Percentiles rank a stretch among this genome's conserved stretches.
Conservation (phyloP, 768 basidiomycete genomes). For the Leccinum sublutescens region DNA sequence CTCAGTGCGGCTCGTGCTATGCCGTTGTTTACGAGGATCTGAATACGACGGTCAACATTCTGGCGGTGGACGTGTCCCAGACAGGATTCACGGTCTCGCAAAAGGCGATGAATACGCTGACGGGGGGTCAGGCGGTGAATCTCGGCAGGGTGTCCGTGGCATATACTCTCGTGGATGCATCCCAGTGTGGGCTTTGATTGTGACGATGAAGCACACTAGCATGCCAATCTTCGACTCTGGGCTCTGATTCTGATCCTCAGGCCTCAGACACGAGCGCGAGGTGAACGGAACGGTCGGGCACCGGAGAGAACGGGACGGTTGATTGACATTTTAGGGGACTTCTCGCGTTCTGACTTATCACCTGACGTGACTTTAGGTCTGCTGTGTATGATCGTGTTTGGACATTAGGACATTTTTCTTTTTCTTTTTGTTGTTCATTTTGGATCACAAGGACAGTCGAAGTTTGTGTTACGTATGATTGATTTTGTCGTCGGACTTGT, state of each 20-base stretch:
- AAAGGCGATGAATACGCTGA: constrained; percentile 29
- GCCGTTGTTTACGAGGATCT: constrained; percentile 26
- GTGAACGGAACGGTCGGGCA: background rate
- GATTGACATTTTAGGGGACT: background rate
- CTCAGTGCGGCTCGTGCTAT: constrained; percentile 33
- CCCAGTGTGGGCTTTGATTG: background rate
- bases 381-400: background rate
- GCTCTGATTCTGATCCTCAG: background rate
- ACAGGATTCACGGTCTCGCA: constrained; percentile 38
- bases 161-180: background rate
- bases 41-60: constrained; percentile 44
- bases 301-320: background rate
- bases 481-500: constrained; percentile 11
- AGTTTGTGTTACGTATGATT: constrained; percentile 11
- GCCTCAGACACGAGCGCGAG: background rate
- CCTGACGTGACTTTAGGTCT: background rate
- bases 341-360: background rate
- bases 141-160: constrained; percentile 23
- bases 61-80: constrained; percentile 53
- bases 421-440: background rate
- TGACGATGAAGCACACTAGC: background rate
- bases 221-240: background rate
- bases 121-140: constrained; percentile 6
- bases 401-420: background rate
- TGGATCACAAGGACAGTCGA: background rate